Conservation (phyloP, 768 basidiomycete genomes). For the Boletus rex-veris region DNA sequence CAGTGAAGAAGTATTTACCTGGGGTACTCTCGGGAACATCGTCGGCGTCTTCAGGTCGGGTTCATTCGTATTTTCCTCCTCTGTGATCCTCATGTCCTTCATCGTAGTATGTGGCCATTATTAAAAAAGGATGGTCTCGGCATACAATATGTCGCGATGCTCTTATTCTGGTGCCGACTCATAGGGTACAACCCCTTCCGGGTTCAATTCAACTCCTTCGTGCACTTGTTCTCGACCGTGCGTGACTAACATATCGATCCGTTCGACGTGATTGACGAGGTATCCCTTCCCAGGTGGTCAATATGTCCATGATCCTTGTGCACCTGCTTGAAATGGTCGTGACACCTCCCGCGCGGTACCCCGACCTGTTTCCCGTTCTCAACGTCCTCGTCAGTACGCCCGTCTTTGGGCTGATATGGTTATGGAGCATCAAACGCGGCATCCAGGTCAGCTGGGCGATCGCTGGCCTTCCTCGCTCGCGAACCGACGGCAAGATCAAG, state of each 20-base stretch:
- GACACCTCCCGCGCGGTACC: slow-evolving; percentile 69
- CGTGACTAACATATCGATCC: slow-evolving; percentile 4
- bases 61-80: not conserved
- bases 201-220: slow-evolving; percentile 41
- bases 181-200: slow-evolving; percentile 74
- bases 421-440: slow-evolving; percentile 84
- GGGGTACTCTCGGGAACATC: slow-evolving; percentile 57
- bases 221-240: slow-evolving; percentile 55
- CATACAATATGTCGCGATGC: slow-evolving; percentile 65
- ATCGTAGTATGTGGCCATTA: slow-evolving; percentile 88
- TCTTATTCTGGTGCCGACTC: slow-evolving; percentile 76
- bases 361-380: slow-evolving; percentile 80
- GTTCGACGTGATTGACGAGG: slow-evolving; percentile 1
- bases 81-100: not conserved
- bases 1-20: slow-evolving; percentile 25
- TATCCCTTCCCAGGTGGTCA: slow-evolving; percentile 41
- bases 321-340: slow-evolving; percentile 64
- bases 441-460: slow-evolving; percentile 80
- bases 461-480: slow-evolving; percentile 45
- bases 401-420: slow-evolving; percentile 78
- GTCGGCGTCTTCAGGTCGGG: slow-evolving; percentile 84
- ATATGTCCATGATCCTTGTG: slow-evolving; percentile 49
- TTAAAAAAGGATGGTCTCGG: slow-evolving; percentile 74
- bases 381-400: slow-evolving; percentile 81
- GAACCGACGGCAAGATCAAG: not conserved